Evolutionary conservation across 2,329 filamentous ascomycete genomes (phyloP).

Genomic region (Diaporthe vaccinii): DNA sequence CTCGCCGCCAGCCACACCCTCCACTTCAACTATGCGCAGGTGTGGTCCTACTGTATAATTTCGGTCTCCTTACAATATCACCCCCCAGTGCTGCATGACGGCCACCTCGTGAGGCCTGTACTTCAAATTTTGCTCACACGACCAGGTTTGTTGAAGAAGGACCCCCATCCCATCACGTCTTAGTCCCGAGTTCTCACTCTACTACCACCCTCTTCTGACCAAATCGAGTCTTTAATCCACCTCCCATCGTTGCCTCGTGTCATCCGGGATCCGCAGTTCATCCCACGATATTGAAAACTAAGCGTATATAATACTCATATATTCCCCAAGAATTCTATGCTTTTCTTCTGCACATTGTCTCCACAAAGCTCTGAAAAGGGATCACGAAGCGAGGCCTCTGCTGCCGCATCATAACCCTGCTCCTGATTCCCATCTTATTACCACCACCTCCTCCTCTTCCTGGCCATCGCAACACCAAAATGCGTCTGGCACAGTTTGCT

Average conservation of each 20-base stretch:
- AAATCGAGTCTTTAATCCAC: constrained; percentile 6
- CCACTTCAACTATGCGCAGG: neutral
- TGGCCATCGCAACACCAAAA: constrained; percentile 2
- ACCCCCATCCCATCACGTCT: constrained; percentile 8
- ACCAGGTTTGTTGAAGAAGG: constrained; percentile 27
- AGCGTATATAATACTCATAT: constrained; percentile 31
- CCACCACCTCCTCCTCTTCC: neutral
- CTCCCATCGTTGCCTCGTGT: constrained; percentile 18
- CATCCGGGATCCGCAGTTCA: constrained; percentile 19
- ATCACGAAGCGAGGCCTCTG: neutral
- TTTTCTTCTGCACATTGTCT: neutral
- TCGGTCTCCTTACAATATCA: constrained; percentile 29
- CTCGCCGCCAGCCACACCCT: constrained; percentile 35
- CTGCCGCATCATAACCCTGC: neutral
- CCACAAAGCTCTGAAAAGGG: neutral
- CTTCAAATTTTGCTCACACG: constrained; percentile 36
- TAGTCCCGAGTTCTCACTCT: constrained; percentile 19
- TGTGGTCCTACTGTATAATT: constrained; percentile 37
- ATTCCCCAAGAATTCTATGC: no score
- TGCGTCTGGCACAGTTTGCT: constrained; percentile 39
- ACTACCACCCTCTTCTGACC: constrained; percentile 36
- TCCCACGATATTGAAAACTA: neutral
- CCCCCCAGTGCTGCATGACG: constrained; percentile 39
- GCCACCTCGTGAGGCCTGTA: constrained; percentile 37
- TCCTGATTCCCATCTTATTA: neutral